Percentiles rank a stretch among this genome's conserved stretches.
These are phyloP conservation scores for Aspergillus novofumigatus DNA, from an alignment of 2,329 filamentous ascomycete species.

Conservation along the genomic window DNA sequence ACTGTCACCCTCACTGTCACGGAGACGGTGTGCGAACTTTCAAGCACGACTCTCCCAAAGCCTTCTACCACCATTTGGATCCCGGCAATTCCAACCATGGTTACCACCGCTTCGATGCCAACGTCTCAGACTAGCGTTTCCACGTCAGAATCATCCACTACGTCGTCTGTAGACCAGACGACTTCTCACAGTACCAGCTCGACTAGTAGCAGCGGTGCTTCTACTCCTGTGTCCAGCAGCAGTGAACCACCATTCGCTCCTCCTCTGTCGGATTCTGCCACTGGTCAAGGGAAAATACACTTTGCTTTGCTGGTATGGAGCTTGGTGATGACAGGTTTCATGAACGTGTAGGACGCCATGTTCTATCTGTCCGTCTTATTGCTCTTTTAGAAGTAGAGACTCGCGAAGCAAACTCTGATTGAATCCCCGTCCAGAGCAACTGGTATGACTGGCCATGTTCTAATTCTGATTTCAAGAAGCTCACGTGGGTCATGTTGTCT, in stretches of 20 bases:
- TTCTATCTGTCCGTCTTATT: not conserved
- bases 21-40: conserved; percentile 16
- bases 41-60: not conserved
- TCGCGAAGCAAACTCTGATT: not conserved
- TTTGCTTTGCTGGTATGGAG: conserved; percentile 4
- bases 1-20: conserved; percentile 19
- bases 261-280: conserved; percentile 19
- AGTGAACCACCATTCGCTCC: conserved; percentile 2
- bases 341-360: not conserved
- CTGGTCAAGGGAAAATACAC: not conserved
- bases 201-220: not conserved
- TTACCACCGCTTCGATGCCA: not conserved
- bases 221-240: conserved; percentile 1
- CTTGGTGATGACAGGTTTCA: conserved; percentile 1
- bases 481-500: conserved; percentile 1
- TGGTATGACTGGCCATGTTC: conserved; percentile 6
- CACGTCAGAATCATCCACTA: not conserved
- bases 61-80: not conserved
- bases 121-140: conserved; percentile 1
- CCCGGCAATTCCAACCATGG: not conserved
- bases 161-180: not conserved
- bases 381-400: not conserved
- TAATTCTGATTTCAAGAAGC: not conserved
- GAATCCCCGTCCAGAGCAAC: not conserved
- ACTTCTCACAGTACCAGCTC: not conserved